Evolutionary conservation across 345 rosid genomes (phyloP), one percentile per base, ranked within the genome.

Genomic region (Tarenaya hassleriana): DNA sequence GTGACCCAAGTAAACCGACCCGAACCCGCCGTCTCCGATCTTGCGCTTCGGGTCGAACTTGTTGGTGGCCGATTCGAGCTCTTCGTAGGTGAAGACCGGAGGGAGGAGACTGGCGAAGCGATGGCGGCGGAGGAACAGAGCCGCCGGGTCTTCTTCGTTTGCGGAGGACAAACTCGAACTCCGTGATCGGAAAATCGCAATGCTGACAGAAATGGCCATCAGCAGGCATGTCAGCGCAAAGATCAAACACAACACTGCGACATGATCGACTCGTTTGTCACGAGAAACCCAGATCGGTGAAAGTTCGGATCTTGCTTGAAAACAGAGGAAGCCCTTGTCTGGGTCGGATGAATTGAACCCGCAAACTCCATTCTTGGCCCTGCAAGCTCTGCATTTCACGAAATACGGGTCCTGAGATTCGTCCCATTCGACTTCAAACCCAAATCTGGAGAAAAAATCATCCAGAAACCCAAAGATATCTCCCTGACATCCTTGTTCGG

Each of bases 21-120:
- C 97, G 49, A 90, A 90, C 7, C 97, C 96, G 19, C 97, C 97
- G 51, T 86, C 94, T 0, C 96, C 97, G 38, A 90, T 86, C 60
- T 86, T 90, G 41, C 89, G 81, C 27, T 80, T 82, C 1, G 71
- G 77, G 63, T 86, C 95, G 74, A 90, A 90, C 16, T 61, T 64
- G 56, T 87, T 81, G 12, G 97, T 86, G 20, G 89, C 84, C 7
- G 76, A 45, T 49, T 87, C 83, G 14, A 91, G 96, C 56, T 91
- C 96, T 41, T 91, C 98, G 65, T 77, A 91, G 66, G 89, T 78
- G 84, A 82, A 87, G 1, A 77, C 95, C 0, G 96, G 98, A 1
- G 98, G 98, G 31, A 91, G 85, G 35, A 79, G 81, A 51, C 71
- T 73, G 0, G 83, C 79, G 10, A 82, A 68, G 44, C 96, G 83